phyloP scores from a whole-genome alignment of 2,329 filamentous ascomycete genomes.

The Ceratocystis papillata region DNA sequence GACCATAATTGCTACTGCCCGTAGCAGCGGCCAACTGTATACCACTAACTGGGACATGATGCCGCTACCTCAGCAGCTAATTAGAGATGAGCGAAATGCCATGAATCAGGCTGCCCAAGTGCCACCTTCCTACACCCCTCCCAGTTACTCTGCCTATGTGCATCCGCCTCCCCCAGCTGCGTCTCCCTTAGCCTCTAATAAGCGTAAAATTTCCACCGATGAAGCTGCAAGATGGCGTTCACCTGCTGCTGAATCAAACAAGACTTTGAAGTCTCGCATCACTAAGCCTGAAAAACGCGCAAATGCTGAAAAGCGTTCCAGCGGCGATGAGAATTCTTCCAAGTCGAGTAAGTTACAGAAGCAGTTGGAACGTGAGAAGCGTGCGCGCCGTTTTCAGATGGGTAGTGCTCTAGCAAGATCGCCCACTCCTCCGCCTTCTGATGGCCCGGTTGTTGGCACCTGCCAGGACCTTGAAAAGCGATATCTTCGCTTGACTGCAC shows the following conservation, averaged over 20 bases:
- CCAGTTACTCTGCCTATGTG: slow-evolving; percentile 27
- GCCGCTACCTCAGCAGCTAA: slow-evolving; percentile 74
- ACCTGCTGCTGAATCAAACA: slow-evolving; percentile 16
- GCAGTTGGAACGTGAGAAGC: slow-evolving; percentile 76
- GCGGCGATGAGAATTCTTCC: slow-evolving; percentile 38
- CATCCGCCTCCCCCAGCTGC: slow-evolving; percentile 10
- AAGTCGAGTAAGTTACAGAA: slow-evolving; percentile 76
- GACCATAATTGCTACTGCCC: slow-evolving; percentile 70
- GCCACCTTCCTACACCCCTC: slow-evolving; percentile 25
- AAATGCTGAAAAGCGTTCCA: slow-evolving; percentile 32
- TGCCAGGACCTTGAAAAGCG: slow-evolving; percentile 80
- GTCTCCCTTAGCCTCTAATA: slow-evolving; percentile 29
- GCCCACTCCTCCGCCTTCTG: slow-evolving; percentile 45
- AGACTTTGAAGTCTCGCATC: slow-evolving; percentile 25
- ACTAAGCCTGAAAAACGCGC: slow-evolving; percentile 36
- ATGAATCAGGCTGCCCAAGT: slow-evolving; percentile 14
- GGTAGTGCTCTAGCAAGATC: slow-evolving; percentile 44
- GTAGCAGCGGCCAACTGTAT: slow-evolving; percentile 60
- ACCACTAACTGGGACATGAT: slow-evolving; percentile 71
- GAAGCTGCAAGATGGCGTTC: slow-evolving; percentile 43
- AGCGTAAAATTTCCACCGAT: slow-evolving; percentile 45
- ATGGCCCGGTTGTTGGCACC: slow-evolving; percentile 72
- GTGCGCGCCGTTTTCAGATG: slow-evolving; percentile 73
- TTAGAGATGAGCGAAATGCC: slow-evolving; percentile 53
- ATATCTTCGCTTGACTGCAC: slow-evolving; percentile 85